Evolutionary conservation across 2,329 filamentous ascomycete genomes (phyloP).

Genomic region (Aspergillus fijiensis): DNA sequence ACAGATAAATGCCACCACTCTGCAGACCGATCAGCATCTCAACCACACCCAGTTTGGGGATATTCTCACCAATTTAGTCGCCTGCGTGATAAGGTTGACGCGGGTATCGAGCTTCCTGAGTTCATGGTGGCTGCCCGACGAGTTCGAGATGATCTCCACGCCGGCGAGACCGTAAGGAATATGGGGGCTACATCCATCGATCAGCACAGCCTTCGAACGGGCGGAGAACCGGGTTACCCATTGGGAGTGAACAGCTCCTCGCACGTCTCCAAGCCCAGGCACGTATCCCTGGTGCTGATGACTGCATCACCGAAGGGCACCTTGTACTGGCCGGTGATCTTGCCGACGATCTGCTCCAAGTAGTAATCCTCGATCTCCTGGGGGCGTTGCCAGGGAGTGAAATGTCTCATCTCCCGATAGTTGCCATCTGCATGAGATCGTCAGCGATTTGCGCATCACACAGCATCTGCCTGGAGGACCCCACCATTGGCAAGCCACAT

Average conservation of each 20-base stretch:
- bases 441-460: not conserved
- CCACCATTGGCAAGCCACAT: constrained; percentile 64
- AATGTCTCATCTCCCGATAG: constrained; percentile 61
- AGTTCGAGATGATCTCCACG: constrained; percentile 71
- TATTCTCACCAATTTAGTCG: constrained; percentile 48
- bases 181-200: constrained; percentile 48
- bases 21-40: constrained; percentile 20
- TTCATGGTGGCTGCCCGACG: constrained; percentile 66
- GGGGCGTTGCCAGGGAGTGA: constrained; percentile 62
- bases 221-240: constrained; percentile 19
- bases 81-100: constrained; percentile 64
- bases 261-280: constrained; percentile 64
- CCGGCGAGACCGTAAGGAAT: constrained; percentile 60
- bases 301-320: constrained; percentile 70
- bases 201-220: constrained; percentile 9
- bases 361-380: constrained; percentile 62
- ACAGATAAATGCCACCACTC: constrained; percentile 53
- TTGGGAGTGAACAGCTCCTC: constrained; percentile 66
- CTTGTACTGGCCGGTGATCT: constrained; percentile 55
- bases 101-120: constrained; percentile 65
- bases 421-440: constrained; percentile 54
- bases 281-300: constrained; percentile 62
- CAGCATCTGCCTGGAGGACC: not conserved
- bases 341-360: constrained; percentile 59
- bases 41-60: no score